Percentiles rank a stretch among this genome's conserved stretches.
phyloP scores from a whole-genome alignment of 768 basidiomycete species.

The Neoboletus magnificus region DNA sequence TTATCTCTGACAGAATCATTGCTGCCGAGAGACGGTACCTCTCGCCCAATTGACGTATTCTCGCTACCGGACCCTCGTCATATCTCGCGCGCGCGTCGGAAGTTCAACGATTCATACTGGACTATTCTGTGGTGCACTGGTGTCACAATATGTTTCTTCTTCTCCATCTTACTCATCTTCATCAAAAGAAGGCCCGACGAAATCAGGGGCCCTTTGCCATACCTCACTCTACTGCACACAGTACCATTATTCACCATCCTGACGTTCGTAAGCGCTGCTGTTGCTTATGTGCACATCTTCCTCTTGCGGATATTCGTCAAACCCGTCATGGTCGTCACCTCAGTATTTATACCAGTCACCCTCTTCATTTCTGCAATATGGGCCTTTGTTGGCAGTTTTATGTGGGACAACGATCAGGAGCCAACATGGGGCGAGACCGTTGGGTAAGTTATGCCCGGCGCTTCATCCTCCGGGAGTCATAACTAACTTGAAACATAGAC shows the following conservation, averaged over 20 bases:
- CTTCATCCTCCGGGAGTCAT: background rate
- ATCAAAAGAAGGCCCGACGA: conserved; percentile 43
- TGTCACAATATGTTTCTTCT: conserved; percentile 58
- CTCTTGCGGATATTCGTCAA: conserved; percentile 78
- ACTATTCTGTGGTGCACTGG: conserved; percentile 63
- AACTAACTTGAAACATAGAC: conserved; percentile 12
- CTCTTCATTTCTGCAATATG: conserved; percentile 73
- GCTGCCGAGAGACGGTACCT: conserved; percentile 66
- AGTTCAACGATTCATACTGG: conserved; percentile 73
- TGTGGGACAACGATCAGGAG: conserved; percentile 49
- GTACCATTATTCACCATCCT: conserved; percentile 74
- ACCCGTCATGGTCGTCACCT: conserved; percentile 77
- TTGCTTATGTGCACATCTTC: conserved; percentile 72
- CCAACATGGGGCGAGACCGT: conserved; percentile 82
- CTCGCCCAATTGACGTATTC: conserved; percentile 67
- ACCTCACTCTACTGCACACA: conserved; percentile 71
- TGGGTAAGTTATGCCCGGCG: conserved; percentile 48
- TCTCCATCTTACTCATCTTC: conserved; percentile 64
- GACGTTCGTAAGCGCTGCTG: conserved; percentile 64
- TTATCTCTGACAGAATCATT: conserved; percentile 77
- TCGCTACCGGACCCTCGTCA: conserved; percentile 75
- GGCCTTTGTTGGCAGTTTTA: conserved; percentile 80
- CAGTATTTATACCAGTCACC: conserved; percentile 70
- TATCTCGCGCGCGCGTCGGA: conserved; percentile 58
- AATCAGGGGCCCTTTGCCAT: conserved; percentile 41